Percentiles rank a stretch among this genome's conserved stretches.
phyloP scores from a whole-genome alignment of 2,329 filamentous ascomycete species.

The Rhexocercosporidium sp. region DNA sequence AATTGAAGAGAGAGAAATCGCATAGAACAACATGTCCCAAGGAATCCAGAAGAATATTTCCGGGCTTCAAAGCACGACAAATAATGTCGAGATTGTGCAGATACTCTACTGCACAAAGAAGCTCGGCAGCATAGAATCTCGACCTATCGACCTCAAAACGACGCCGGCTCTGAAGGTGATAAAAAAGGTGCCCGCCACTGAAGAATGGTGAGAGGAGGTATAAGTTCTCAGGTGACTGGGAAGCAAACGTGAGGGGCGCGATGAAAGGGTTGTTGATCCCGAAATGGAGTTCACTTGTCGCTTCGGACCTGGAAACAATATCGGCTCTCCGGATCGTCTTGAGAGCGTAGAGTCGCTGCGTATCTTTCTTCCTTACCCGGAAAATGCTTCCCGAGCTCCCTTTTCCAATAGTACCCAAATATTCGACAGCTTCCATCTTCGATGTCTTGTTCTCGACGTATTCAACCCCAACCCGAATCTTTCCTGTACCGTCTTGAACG shows the following conservation, averaged over 20 bases:
- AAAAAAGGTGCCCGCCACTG: constrained; percentile 93
- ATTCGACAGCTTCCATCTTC: constrained; percentile 90
- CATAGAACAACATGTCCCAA: constrained; percentile 96
- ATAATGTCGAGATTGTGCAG: constrained; percentile 97
- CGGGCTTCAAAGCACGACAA: constrained; percentile 90
- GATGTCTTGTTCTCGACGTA: constrained; percentile 90
- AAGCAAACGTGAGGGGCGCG: constrained; percentile 94
- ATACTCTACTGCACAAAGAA: constrained; percentile 90
- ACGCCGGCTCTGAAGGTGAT: constrained; percentile 91
- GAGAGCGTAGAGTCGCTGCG: constrained; percentile 90
- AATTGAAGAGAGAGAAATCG: constrained; percentile 93
- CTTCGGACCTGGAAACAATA: constrained; percentile 87
- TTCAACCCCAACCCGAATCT: constrained; percentile 71
- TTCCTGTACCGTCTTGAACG: constrained; percentile 83
- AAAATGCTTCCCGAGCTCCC: constrained; percentile 89
- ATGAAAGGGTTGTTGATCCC: constrained; percentile 99
- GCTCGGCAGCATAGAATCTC: constrained; percentile 91
- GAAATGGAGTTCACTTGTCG: constrained; percentile 88
- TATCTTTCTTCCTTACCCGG: constrained; percentile 97
- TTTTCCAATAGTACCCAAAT: constrained; percentile 92
- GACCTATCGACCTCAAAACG: constrained; percentile 94
- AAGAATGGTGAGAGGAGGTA: constrained; percentile 95
- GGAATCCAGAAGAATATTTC: constrained; percentile 91
- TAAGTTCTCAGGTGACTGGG: constrained; percentile 94
- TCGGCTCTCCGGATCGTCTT: constrained; percentile 97